Conservation (phyloP, 371 early-diverging fungal genomes). For the Fennellomyces sp. region DNA sequence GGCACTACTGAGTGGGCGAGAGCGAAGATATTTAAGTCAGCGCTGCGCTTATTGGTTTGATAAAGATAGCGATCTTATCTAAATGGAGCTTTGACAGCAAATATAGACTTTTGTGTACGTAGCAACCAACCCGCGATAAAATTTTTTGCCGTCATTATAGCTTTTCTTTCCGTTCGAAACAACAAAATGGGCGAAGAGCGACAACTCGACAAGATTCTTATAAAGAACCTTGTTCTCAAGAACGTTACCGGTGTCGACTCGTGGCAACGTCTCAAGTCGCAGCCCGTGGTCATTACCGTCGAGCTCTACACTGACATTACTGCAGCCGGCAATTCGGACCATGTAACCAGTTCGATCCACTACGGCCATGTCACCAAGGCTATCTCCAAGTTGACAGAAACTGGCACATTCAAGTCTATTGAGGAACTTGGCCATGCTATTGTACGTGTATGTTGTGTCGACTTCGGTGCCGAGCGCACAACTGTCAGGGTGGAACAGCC, state of each 20-base stretch:
- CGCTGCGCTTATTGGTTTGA: too few species aligned
- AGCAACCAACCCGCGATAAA: too few species aligned
- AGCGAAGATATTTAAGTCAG: too few species aligned
- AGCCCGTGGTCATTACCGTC: conserved; percentile 84
- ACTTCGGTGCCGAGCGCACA: conserved; percentile 65
- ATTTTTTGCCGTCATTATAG: too few species aligned
- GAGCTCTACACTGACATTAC: conserved; percentile 75
- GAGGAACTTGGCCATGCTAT: conserved; percentile 78
- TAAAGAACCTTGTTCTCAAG: conserved; percentile 82
- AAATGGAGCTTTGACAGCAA: too few species aligned
- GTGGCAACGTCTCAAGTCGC: conserved; percentile 89
- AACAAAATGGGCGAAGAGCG: conserved; percentile 1
- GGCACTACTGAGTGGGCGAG: too few species aligned
- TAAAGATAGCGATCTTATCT: too few species aligned
- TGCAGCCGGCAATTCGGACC: conserved; percentile 78
- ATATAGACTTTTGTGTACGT: too few species aligned
- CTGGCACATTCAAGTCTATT: conserved; percentile 67
- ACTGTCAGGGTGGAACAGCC: conserved; percentile 86
- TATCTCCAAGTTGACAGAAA: conserved; percentile 78
- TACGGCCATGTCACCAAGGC: conserved; percentile 83
- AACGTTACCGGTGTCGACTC: conserved; percentile 92
- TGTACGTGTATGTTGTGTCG: conserved; percentile 58
- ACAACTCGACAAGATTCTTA: conserved; percentile 73
- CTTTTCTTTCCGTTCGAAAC: too few species aligned
- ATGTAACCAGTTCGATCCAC: conserved; percentile 78